Evolutionary conservation across 2,329 filamentous ascomycete species (phyloP).

Genomic region (Chalara sp.): DNA sequence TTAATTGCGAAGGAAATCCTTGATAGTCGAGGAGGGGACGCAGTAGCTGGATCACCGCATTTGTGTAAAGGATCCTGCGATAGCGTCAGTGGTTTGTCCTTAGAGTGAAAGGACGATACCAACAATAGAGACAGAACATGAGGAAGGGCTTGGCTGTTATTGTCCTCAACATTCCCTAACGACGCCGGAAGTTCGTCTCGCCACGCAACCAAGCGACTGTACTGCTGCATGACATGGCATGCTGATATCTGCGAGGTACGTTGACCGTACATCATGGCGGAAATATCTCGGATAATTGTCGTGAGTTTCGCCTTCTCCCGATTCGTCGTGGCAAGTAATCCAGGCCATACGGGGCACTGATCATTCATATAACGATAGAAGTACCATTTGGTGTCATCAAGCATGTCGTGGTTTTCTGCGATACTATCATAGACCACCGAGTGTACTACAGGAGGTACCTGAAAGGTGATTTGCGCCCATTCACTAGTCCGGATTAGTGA

Average conservation of each 20-base stretch:
- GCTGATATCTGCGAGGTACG: constrained; percentile 13
- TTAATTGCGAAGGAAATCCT: constrained; percentile 15
- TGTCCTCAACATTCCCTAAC: constrained; percentile 17
- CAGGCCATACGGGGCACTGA: constrained; percentile 12
- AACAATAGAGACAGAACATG: constrained; percentile 28
- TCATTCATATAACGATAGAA: constrained; percentile 18
- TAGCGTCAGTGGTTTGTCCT: constrained; percentile 8
- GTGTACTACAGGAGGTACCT: constrained; percentile 12
- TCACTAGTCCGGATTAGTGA: constrained; percentile 25
- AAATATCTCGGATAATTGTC: constrained; percentile 20
- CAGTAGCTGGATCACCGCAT: constrained; percentile 24
- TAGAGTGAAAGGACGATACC: constrained; percentile 6
- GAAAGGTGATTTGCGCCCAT: constrained; percentile 28
- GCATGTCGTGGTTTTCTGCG: constrained; percentile 10
- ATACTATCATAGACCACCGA: constrained; percentile 3
- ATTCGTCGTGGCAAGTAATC: constrained; percentile 23
- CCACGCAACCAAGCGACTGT: constrained; percentile 23
- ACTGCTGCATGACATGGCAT: constrained; percentile 19
- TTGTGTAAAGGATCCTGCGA: constrained; percentile 25
- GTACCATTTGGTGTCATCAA: constrained; percentile 20
- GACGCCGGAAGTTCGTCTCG: constrained; percentile 17
- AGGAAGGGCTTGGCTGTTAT: constrained; percentile 19
- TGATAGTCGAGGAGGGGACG: constrained; percentile 23
- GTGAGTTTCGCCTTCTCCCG: constrained; percentile 25
- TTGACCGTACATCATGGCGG: constrained; percentile 19